These are phyloP conservation scores for Arthrinium phaeospermum DNA, from an alignment of 2,329 filamentous ascomycete genomes.

Conservation along the genomic window DNA sequence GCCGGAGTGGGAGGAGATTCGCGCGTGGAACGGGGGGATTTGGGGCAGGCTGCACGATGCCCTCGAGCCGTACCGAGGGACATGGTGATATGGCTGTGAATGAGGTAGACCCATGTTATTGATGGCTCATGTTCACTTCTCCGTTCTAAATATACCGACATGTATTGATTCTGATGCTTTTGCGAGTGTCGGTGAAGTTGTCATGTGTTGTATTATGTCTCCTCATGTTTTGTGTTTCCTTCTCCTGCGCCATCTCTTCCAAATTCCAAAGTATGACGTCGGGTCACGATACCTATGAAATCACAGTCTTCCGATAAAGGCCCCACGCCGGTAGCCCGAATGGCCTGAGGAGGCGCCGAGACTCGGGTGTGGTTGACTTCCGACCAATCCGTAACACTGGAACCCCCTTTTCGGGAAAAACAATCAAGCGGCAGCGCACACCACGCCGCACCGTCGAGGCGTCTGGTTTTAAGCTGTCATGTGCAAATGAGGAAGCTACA, in stretches of 20 bases:
- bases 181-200: neutral
- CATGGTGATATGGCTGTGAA: constrained; percentile 21
- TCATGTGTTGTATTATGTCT: neutral
- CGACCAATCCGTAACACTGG: neutral
- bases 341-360: neutral
- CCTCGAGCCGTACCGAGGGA: constrained; percentile 29
- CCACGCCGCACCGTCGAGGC: neutral
- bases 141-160: neutral
- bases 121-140: neutral
- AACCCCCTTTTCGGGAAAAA: neutral
- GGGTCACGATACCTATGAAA: too few relatives aligned
- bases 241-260: neutral
- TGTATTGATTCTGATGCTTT: neutral
- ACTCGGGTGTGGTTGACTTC: neutral
- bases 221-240: neutral
- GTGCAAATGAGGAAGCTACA: neutral
- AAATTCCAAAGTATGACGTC: neutral
- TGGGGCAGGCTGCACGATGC: constrained; percentile 32
- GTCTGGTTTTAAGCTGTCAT: neutral
- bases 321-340: neutral
- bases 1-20: constrained; percentile 33
- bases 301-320: neutral
- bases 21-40: constrained; percentile 32
- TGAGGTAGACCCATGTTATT: neutral
- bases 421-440: neutral